A percentile compares a stretch with the other conserved stretches of the same genome.
Conservation (phyloP, 768 basidiomycete genomes). For the Kwoniella europaea region DNA sequence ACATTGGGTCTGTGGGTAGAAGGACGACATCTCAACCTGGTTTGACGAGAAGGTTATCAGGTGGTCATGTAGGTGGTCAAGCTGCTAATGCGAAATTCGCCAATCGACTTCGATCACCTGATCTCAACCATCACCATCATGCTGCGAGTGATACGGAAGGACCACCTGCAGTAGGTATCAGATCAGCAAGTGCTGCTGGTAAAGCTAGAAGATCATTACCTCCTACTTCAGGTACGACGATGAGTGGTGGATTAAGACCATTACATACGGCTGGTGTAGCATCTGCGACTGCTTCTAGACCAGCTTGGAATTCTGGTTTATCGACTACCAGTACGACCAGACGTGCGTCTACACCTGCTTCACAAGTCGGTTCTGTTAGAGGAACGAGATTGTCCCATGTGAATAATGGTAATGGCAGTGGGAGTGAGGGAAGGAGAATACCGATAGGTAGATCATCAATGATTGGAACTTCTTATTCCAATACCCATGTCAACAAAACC, state of each 20-base stretch:
- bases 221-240: slow-evolving; percentile 43
- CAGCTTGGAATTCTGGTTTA: slow-evolving; percentile 27
- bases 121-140: slow-evolving; percentile 57
- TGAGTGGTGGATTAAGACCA: slow-evolving; percentile 18
- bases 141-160: slow-evolving; percentile 1
- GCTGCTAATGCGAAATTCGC: slow-evolving; percentile 89
- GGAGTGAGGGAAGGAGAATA: slow-evolving; percentile 5
- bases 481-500: too few species aligned
- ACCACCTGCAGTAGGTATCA: not conserved
- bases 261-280: slow-evolving; percentile 15
- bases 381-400: not conserved
- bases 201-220: slow-evolving; percentile 39
- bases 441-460: slow-evolving; percentile 16
- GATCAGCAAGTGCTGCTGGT: slow-evolving; percentile 28
- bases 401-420: not conserved
- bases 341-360: slow-evolving; percentile 18
- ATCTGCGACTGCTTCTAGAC: slow-evolving; percentile 6
- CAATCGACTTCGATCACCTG: slow-evolving; percentile 73
- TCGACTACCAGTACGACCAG: slow-evolving; percentile 1
- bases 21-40: slow-evolving; percentile 58
- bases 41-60: slow-evolving; percentile 22
- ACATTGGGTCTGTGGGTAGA: slow-evolving; percentile 61
- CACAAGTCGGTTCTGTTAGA: slow-evolving; percentile 8
- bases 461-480: not conserved
- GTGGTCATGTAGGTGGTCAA: slow-evolving; percentile 30